These are phyloP conservation scores for Onygenales sp. DNA, from an alignment of 2,329 filamentous ascomycete genomes.

Conservation along the genomic window DNA sequence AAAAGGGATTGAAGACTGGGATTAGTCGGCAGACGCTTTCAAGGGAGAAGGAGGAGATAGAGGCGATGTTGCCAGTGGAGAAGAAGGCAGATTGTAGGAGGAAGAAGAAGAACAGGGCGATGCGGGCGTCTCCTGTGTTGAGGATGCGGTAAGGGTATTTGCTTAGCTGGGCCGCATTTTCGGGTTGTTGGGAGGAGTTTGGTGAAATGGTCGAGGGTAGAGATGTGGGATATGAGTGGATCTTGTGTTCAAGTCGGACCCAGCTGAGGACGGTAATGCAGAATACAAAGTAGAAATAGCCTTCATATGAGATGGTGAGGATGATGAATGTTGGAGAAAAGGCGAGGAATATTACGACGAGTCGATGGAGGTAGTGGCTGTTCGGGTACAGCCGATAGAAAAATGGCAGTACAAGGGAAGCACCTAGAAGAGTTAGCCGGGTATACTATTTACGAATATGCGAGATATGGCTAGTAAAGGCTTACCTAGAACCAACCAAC, in stretches of 20 bases:
- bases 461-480: slow-evolving; percentile 13
- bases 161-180: slow-evolving; percentile 14
- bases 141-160: slow-evolving; percentile 52
- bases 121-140: slow-evolving; percentile 71
- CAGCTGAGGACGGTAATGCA: slow-evolving; percentile 72
- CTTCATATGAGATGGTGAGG: slow-evolving; percentile 93
- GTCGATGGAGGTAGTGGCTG: slow-evolving; percentile 78
- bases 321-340: slow-evolving; percentile 93
- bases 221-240: slow-evolving; percentile 41
- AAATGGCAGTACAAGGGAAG: slow-evolving; percentile 69
- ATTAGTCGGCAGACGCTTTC: slow-evolving; percentile 82
- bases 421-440: slow-evolving; percentile 37
- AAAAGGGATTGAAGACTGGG: slow-evolving; percentile 88
- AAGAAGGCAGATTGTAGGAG: slow-evolving; percentile 94
- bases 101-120: slow-evolving; percentile 90
- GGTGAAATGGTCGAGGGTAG: slow-evolving; percentile 7
- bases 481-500: slow-evolving; percentile 69
- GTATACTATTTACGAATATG: neutral
- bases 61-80: slow-evolving; percentile 91
- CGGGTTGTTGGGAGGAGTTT: slow-evolving; percentile 7
- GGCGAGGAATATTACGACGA: slow-evolving; percentile 81
- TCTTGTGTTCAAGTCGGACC: slow-evolving; percentile 81
- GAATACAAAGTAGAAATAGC: slow-evolving; percentile 89
- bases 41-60: slow-evolving; percentile 83
- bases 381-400: slow-evolving; percentile 73